Evolutionary conservation across 202 grass and related monocot species (phyloP), one percentile per base, ranked within the genome.

Genomic region (Saccharum hybrid): DNA sequence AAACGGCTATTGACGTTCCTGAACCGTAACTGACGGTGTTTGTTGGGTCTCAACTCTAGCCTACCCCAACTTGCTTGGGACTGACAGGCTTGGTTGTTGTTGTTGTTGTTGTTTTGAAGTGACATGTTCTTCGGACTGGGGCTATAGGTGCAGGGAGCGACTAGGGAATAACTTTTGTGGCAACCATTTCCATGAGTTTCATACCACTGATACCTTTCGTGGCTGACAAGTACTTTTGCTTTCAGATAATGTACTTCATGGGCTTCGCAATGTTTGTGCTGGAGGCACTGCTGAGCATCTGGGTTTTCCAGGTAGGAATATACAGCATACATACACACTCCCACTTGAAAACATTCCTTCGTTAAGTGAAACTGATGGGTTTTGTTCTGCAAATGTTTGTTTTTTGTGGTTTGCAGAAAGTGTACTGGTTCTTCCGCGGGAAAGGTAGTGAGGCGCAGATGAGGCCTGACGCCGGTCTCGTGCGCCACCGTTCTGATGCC

Each of bases 221-320:
- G 18, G 45, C 59, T 38, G 4, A 12, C 70, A 59, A 34, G 26
- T 66, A 28, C 66, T 74, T 1, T 67, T 10, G 0, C 5, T 49
- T 72, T 59, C 83, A 90, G 88, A 83, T 90, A 76, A 83, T 94
- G 48, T 91, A 89, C 78, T 89, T 94, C 36, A 41, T 94, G 51
- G 92, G 92, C 19, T 91, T 91, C 18, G 62, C 59, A 0, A 11
- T 94, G 48, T 94, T 94, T 69, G 85, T 62, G 64, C 26, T 94
- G 28, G 89, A 94, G 71, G 22, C 70, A 9, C 75, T 94, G 15
- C 60, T 94, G 78, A 86, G 89, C 84, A 67, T 91, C 59, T 91
- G 89, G 89, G 89, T 94, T 63, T 77, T 89, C 13, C 92, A 94
- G 89, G 83, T 83, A 66, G 22, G 45, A 38, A 57, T 9, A 64